Percentiles rank a stretch among this genome's conserved stretches.
Conservation (phyloP, 2,329 filamentous ascomycete species). For the Fusarium xyrophilum region DNA sequence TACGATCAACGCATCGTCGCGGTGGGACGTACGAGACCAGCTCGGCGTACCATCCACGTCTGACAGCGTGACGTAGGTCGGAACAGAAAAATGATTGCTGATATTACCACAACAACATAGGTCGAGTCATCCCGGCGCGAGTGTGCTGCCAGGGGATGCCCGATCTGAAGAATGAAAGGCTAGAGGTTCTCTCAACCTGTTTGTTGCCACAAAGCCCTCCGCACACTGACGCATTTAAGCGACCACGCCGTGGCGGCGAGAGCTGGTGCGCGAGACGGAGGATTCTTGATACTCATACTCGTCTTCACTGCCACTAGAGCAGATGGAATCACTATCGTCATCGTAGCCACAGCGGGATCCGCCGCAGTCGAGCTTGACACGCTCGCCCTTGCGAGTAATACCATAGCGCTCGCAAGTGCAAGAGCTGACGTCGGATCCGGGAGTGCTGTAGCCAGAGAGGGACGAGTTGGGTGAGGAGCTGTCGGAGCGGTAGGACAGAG, state of each 20-base stretch:
- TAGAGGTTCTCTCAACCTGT: conserved; percentile 42
- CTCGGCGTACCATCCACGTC: conserved; percentile 50
- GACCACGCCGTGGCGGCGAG: conserved; percentile 70
- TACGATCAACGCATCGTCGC: conserved; percentile 42
- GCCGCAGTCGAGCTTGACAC: conserved; percentile 95
- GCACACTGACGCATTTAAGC: conserved; percentile 39
- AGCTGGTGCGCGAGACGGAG: conserved; percentile 54
- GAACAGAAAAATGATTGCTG: conserved; percentile 40
- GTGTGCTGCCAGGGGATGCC: conserved; percentile 37
- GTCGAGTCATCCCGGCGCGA: conserved; percentile 43
- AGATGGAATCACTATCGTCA: conserved; percentile 68
- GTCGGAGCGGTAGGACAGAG: conserved; percentile 74
- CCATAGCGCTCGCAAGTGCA: conserved; percentile 97
- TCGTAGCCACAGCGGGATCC: conserved; percentile 85
- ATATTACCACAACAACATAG: conserved; percentile 43
- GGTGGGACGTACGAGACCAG: conserved; percentile 51
- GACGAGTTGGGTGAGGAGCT: conserved; percentile 76
- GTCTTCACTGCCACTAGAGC: conserved; percentile 73
- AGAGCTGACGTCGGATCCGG: conserved; percentile 74
- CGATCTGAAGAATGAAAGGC: conserved; percentile 48
- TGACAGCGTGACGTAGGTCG: conserved; percentile 41
- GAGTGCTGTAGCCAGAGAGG: conserved; percentile 79
- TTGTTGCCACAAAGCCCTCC: conserved; percentile 34
- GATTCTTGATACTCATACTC: conserved; percentile 60
- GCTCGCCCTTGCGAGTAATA: conserved; percentile 90